phyloP scores from a whole-genome alignment of 768 basidiomycete species.

The Lyophyllum decastes region DNA sequence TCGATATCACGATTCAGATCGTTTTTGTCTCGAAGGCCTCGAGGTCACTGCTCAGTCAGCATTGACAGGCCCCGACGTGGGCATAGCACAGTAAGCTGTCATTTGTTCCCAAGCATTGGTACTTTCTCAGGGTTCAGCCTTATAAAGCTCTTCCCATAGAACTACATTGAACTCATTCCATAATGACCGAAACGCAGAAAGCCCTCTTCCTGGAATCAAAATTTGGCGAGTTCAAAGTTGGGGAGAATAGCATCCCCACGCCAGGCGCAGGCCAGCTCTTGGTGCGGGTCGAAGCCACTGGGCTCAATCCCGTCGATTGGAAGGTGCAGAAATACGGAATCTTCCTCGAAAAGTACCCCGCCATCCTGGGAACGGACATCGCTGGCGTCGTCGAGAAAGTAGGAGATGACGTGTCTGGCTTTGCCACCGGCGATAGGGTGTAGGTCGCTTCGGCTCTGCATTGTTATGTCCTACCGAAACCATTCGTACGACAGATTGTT shows the following conservation, averaged over 20 bases:
- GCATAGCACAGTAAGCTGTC: neutral
- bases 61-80: neutral
- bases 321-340: slow-evolving; percentile 43
- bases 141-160: neutral
- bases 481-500: slow-evolving; percentile 7
- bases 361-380: slow-evolving; percentile 46
- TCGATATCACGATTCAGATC: neutral
- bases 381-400: slow-evolving; percentile 52
- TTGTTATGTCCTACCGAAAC: neutral
- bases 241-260: slow-evolving; percentile 11
- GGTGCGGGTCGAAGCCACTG: slow-evolving; percentile 37
- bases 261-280: slow-evolving; percentile 41
- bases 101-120: neutral
- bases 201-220: slow-evolving; percentile 22
- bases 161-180: neutral
- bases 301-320: slow-evolving; percentile 53
- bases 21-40: too few relatives aligned
- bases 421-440: slow-evolving; percentile 57
- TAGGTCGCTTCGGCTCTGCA: slow-evolving; percentile 23
- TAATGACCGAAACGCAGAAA: slow-evolving; percentile 22
- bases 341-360: slow-evolving; percentile 42
- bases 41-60: neutral
- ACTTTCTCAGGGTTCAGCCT: neutral
- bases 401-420: slow-evolving; percentile 49
- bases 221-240: slow-evolving; percentile 16